Evolutionary conservation across 208 protist species (phyloP), one percentile per base, ranked within the genome.

Genomic region (Trypanosoma platydactyli): DNA sequence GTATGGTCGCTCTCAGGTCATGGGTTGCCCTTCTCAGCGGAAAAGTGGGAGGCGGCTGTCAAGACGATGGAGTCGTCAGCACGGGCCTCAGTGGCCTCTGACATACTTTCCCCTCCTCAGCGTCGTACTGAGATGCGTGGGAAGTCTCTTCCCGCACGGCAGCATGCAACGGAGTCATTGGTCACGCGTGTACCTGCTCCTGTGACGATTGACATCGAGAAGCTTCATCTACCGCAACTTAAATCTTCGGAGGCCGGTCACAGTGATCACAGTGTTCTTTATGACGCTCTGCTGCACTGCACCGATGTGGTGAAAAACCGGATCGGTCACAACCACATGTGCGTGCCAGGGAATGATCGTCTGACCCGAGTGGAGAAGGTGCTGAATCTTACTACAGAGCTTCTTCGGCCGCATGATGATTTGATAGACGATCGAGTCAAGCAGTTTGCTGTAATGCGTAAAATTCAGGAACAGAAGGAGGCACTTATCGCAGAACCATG

Each of bases 11-110:
- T 91, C 29, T 86, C 81, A 27, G 71, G 81, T 40, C 67, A 62
- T 16, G 79, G 77, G 24, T 81, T 87, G 80, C 84, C 88, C 30
- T 72, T 91, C 22, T 88, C 80, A 35, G 71, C 68, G 20, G 77
- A 80, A n/a, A 67, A 58, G 35, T 54, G 64, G 56, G 24, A 74
- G 1, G 16, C 55, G 25, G 5, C 40, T 55, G n/a, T 41, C 6
- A 61, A 65, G 16, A 53, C 53, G 22, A 22, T 60, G 29, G 66
- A 67, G 24, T 1, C 33, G 52, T 54, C 51, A 41, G 65, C 54
- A 49, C 1, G 6, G 22, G 54, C 12, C 12, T 16, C 35, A 46
- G 30, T 5, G 22, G 18, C 5, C 22, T 13, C 29, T 33, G 57
- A 56, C 18, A 20, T 44, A 22, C n/a, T 24, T 29, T 20, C 41